phyloP scores from a whole-genome alignment of 148 eudicot species.

The Rhododendron kiyosumense region DNA sequence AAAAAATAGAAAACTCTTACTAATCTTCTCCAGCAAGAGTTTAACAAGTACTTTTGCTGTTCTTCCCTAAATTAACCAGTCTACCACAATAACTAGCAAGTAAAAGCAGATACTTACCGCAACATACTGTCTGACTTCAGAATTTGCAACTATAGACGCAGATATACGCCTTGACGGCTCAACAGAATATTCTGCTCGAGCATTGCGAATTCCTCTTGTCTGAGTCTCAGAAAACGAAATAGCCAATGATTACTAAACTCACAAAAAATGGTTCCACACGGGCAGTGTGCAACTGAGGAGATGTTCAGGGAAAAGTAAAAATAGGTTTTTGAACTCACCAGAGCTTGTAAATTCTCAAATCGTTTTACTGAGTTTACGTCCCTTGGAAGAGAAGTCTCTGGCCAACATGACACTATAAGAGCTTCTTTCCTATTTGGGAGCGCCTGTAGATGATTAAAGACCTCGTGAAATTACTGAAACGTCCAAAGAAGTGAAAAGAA shows the following conservation, averaged over 20 bases:
- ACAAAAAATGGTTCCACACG: slow-evolving; percentile 1
- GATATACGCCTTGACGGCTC: slow-evolving; percentile 91
- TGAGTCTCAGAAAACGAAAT: slow-evolving; percentile 19
- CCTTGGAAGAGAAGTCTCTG: slow-evolving; percentile 73
- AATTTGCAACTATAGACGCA: slow-evolving; percentile 81
- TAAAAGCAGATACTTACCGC: slow-evolving; percentile 52
- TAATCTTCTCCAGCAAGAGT: not conserved
- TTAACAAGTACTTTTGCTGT: not conserved
- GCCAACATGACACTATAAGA: slow-evolving; percentile 86
- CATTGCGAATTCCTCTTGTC: slow-evolving; percentile 94
- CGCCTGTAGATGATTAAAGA: slow-evolving; percentile 42
- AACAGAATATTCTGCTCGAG: slow-evolving; percentile 93
- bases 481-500: slow-evolving; percentile 4
- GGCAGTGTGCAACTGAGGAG: not conserved
- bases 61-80: not conserved
- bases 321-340: slow-evolving; percentile 46
- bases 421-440: slow-evolving; percentile 74
- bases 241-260: slow-evolving; percentile 7
- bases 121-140: slow-evolving; percentile 77
- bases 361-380: slow-evolving; percentile 51
- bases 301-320: slow-evolving; percentile 5
- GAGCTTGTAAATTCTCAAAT: slow-evolving; percentile 89
- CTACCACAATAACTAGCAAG: not conserved
- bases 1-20: not conserved
- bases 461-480: not conserved